phyloP scores from a whole-genome alignment of 257 asterid genomes.

The Verbena officinalis region DNA sequence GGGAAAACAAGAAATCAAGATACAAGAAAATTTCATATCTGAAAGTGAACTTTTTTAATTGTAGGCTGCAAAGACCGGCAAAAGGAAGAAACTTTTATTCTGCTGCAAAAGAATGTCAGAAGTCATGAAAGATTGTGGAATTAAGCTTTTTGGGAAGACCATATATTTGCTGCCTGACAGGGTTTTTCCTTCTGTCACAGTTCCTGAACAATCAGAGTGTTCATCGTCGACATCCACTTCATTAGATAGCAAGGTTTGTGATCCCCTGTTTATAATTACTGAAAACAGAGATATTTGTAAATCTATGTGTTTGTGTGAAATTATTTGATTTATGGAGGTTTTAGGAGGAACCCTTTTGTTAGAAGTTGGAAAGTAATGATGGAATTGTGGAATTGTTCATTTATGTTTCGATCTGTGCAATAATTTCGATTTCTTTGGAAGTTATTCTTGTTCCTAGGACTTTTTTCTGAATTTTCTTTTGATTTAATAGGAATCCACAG shows the following conservation, averaged over 20 bases:
- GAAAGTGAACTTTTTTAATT: constrained; percentile 2
- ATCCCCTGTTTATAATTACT: not conserved
- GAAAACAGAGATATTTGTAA: not conserved
- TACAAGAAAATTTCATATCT: constrained; percentile 15
- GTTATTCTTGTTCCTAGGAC: too few species aligned
- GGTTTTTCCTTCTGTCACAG: constrained; percentile 26
- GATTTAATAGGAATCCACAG: constrained; percentile 37
- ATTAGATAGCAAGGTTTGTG: constrained; percentile 52
- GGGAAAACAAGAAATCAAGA: constrained; percentile 10
- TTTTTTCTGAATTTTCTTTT: constrained; percentile 5
- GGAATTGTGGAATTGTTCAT: too few species aligned
- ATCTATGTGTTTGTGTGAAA: too few species aligned
- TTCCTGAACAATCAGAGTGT: constrained; percentile 30
- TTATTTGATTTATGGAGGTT: constrained; percentile 13
- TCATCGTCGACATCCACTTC: constrained; percentile 47
- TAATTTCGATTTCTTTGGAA: too few species aligned
- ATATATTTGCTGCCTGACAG: constrained; percentile 44
- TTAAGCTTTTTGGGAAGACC: constrained; percentile 83
- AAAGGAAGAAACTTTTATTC: constrained; percentile 22
- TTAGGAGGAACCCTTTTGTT: constrained; percentile 31
- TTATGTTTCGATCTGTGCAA: not conserved
- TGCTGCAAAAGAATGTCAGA: constrained; percentile 51
- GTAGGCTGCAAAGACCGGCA: not conserved
- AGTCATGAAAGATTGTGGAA: constrained; percentile 46
- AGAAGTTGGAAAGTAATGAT: constrained; percentile 12